Evolutionary conservation across 805 yeast genomes (phyloP), one percentile per base, ranked within the genome.

Genomic region (Monosporozyma aerobia): DNA sequence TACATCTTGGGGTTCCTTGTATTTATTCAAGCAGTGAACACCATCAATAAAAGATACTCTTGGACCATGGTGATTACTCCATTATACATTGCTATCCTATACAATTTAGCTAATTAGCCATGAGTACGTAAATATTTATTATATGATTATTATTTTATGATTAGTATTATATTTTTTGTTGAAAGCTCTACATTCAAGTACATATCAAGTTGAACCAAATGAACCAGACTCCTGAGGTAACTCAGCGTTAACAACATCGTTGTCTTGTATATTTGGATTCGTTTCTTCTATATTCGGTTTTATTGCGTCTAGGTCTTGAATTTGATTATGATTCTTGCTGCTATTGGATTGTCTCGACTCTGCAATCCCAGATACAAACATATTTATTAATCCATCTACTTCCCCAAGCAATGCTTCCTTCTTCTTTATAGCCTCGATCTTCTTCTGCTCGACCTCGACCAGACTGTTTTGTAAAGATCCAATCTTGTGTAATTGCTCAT

Each of bases 401-500:
- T 80, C 77, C 13, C 72, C 70, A 52, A 83, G 67, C 39, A 89
- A 67, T 43, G 73, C 71, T 55, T 87, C 90, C 58, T 89, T 88
- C 60, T 81, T 79, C 57, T 74, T 60, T 8, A 85, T 76, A 8
- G 84, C 83, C 32, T 70, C 71, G 13, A 77, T 69, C 56, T 87
- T 79, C 52, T 79, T 77, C 23, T 68, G 63, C 59, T 90, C 94
- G 1, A 82, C 80, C 11, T 73, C 70, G 11, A 76, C 74, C 51
- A 90, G 69, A 58, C 87, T 87, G 46, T 66, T 64, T 48, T 87
- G 85, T 47, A 94, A 71, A 13, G 72, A 73, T 49, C 77, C 78
- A 16, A 92, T 86, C 54, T 77, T 76, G 29, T 71, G 69, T 64
- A 90, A 65, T 68, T 90, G 98, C 51, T 80, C 83, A 46, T 76